A percentile compares a stretch with the other conserved stretches of the same genome.
These are phyloP conservation scores for Takakia lepidozioides DNA, from an alignment of 225 moss, liverwort and hornwort species.

Conservation along the genomic window DNA sequence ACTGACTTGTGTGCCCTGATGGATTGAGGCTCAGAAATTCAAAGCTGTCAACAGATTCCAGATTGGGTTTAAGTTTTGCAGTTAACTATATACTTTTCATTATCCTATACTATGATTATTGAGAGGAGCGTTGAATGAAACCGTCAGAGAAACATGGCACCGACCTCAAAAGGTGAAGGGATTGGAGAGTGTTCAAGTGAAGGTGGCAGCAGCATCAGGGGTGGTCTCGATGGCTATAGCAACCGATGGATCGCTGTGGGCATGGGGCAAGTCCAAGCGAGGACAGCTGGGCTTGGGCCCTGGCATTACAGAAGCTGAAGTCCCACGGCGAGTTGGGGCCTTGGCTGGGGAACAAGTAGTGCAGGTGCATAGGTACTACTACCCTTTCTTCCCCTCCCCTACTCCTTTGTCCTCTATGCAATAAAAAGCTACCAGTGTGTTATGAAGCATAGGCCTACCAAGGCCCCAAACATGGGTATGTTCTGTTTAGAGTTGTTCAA, in stretches of 20 bases:
- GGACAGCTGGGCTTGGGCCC: constrained; percentile 75
- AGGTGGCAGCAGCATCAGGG: constrained; percentile 54
- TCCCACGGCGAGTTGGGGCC: constrained; percentile 41
- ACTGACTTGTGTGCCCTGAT: no score
- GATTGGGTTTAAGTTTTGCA: no score
- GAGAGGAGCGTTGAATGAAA: no score
- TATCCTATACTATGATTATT: not conserved
- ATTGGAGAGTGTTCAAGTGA: constrained; percentile 52
- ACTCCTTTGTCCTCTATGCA: no score
- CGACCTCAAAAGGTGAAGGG: constrained; percentile 59
- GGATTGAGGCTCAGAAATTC: no score
- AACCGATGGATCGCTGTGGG: constrained; percentile 71
- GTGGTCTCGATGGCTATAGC: constrained; percentile 84
- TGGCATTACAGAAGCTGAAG: constrained; percentile 25
- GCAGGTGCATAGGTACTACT: constrained; percentile 62
- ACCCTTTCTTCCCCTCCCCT: not conserved
- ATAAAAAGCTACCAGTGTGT: no score
- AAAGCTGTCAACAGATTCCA: no score
- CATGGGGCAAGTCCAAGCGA: constrained; percentile 84
- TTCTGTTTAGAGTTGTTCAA: no score
- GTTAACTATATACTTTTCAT: no score
- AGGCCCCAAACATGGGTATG: no score
- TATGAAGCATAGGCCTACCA: no score
- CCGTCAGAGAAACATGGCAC: constrained; percentile 60
- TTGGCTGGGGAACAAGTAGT: constrained; percentile 49